These are phyloP conservation scores for Ustilago xerochloae DNA, from an alignment of 1,284 basidiomycete species.

Conservation along the genomic window DNA sequence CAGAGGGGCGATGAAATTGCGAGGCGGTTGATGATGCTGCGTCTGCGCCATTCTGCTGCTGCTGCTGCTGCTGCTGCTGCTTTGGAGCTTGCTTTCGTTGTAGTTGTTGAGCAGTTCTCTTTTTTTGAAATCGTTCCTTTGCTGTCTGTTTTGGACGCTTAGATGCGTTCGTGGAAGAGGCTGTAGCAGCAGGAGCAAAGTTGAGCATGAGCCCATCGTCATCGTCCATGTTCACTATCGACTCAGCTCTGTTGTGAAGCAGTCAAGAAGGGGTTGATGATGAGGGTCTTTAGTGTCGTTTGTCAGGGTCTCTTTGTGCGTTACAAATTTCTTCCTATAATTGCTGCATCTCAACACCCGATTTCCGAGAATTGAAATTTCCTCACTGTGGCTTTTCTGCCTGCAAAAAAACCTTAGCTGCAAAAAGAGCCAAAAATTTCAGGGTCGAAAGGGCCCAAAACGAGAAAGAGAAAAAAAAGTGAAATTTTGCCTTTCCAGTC, in stretches of 20 bases:
- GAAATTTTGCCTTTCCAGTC: conserved; percentile 21
- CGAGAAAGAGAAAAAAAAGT: conserved; percentile 4
- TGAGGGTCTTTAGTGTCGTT: not conserved
- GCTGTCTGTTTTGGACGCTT: conserved; percentile 43
- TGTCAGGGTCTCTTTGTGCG: not conserved
- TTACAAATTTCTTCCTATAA: conserved; percentile 19
- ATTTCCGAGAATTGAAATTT: conserved; percentile 7
- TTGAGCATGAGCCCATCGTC: conserved; percentile 66
- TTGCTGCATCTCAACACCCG: conserved; percentile 13
- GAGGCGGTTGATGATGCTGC: conserved; percentile 16
- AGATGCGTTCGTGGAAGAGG: conserved; percentile 13
- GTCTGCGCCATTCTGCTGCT: not conserved
- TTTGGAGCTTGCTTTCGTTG: conserved; percentile 18
- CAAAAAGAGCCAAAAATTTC: too few species aligned
- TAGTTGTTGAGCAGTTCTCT: conserved; percentile 34
- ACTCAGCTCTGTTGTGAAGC: not conserved
- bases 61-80: not conserved
- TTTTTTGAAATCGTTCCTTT: conserved; percentile 39
- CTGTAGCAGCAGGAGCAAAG: conserved; percentile 55
- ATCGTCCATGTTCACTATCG: conserved; percentile 53
- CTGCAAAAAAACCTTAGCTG: too few species aligned
- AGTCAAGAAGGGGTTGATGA: not conserved
- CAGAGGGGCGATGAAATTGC: conserved; percentile 11
- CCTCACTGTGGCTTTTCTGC: conserved; percentile 2
- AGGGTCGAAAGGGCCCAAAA: not conserved